A percentile compares a stretch with the other conserved stretches of the same genome.
These are phyloP conservation scores for Neonothopanus nambi DNA, from an alignment of 1,284 basidiomycete genomes.

Conservation along the genomic window DNA sequence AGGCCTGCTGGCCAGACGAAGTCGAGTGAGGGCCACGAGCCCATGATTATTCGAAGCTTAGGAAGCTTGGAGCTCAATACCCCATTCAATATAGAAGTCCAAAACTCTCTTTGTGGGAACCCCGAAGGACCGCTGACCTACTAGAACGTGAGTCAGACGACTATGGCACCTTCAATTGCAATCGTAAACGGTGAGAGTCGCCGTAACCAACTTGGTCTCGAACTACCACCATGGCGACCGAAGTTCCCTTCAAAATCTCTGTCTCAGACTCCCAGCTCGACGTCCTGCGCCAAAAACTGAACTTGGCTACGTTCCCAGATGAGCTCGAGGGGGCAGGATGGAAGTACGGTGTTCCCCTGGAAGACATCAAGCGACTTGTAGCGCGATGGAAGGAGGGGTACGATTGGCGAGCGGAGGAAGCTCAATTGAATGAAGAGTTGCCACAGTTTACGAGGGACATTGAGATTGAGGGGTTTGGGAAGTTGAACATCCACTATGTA, in stretches of 20 bases:
- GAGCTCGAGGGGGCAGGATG: constrained; percentile 39
- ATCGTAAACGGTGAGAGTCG: too few species aligned
- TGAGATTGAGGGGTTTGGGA: constrained; percentile 4
- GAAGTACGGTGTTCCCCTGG: constrained; percentile 41
- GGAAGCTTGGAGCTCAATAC: too few species aligned
- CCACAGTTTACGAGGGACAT: constrained; percentile 25
- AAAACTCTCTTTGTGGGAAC: too few species aligned
- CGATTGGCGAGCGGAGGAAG: constrained; percentile 45
- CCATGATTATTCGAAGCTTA: too few species aligned
- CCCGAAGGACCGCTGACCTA: too few species aligned
- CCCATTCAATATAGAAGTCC: too few species aligned
- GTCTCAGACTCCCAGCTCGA: constrained; percentile 32
- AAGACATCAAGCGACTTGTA: constrained; percentile 39
- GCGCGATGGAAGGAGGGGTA: constrained; percentile 40
- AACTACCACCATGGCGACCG: constrained; percentile 19
- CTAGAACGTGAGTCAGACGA: too few species aligned
- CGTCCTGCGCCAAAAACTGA: constrained; percentile 33
- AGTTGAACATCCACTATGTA: constrained; percentile 13
- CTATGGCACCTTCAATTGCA: too few species aligned
- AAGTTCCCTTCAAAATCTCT: constrained; percentile 29
- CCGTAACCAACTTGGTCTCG: too few species aligned
- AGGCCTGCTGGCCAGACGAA: too few species aligned
- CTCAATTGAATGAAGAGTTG: constrained; percentile 36
- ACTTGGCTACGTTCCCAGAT: constrained; percentile 36
- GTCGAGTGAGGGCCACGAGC: too few species aligned